phyloP scores from a whole-genome alignment of 2,329 filamentous ascomycete species.

The Magnaporthiopsis rhizophila region DNA sequence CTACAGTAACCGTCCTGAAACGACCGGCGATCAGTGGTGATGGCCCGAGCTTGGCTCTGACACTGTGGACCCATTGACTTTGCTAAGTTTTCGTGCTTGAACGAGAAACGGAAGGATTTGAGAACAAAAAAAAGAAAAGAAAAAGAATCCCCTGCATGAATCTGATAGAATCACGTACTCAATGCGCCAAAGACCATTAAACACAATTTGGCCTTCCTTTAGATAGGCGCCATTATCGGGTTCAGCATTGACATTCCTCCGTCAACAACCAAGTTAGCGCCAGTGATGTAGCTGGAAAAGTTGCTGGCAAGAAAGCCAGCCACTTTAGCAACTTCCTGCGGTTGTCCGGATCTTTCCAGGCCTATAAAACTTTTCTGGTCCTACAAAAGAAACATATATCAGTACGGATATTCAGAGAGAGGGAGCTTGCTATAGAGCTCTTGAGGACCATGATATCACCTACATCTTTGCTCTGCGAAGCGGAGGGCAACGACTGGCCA shows the following conservation, averaged over 20 bases:
- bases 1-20: neutral
- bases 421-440: neutral
- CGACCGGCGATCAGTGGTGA: neutral
- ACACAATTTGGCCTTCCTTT: neutral
- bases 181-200: neutral
- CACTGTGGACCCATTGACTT: neutral
- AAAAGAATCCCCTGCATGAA: no score
- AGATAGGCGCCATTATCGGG: neutral
- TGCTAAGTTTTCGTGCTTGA: no score
- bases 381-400: conserved; percentile 21
- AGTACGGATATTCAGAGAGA: neutral
- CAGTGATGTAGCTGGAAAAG: conserved; percentile 55
- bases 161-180: no score
- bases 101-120: no score
- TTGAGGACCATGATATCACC: conserved; percentile 6
- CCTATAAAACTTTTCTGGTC: conserved; percentile 41
- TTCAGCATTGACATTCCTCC: conserved; percentile 32
- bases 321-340: conserved; percentile 51
- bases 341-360: conserved; percentile 47
- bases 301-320: conserved; percentile 55
- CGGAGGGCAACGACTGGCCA: conserved; percentile 41
- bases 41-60: neutral
- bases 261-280: conserved; percentile 54
- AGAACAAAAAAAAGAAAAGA: no score
- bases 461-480: conserved; percentile 40